phyloP scores from a whole-genome alignment of 2,329 filamentous ascomycete genomes.

The Dactylellina parvicollis region DNA sequence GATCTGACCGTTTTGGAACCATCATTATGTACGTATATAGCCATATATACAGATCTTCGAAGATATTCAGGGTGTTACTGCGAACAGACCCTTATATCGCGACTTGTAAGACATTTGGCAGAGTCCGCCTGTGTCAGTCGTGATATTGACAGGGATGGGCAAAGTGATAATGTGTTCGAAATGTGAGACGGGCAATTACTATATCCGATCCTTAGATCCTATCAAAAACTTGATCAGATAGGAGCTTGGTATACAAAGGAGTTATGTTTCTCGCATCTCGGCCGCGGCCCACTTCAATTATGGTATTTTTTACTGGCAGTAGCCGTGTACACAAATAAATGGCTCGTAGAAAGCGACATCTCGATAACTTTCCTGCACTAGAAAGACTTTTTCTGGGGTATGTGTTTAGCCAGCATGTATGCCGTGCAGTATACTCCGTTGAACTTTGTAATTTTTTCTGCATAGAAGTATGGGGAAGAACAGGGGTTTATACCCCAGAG shows the following conservation, averaged over 20 bases:
- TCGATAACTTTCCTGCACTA: not conserved
- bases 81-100: slow-evolving; percentile 21
- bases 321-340: slow-evolving; percentile 24
- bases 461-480: slow-evolving; percentile 49
- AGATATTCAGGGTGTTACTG: slow-evolving; percentile 44
- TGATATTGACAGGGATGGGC: slow-evolving; percentile 4
- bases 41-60: slow-evolving; percentile 23
- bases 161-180: slow-evolving; percentile 20
- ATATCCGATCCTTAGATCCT: slow-evolving; percentile 17
- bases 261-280: not conserved
- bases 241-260: not conserved
- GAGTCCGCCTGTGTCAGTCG: not conserved
- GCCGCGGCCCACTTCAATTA: not conserved
- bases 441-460: slow-evolving; percentile 38
- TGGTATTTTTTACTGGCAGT: not conserved
- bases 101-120: slow-evolving; percentile 3
- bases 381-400: slow-evolving; percentile 26
- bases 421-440: slow-evolving; percentile 37
- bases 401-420: slow-evolving; percentile 44
- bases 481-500: slow-evolving; percentile 42
- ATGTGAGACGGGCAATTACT: slow-evolving; percentile 28
- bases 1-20: slow-evolving; percentile 1
- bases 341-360: slow-evolving; percentile 24
- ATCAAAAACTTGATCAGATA: too few relatives aligned
- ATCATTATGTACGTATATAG: slow-evolving; percentile 2